Evolutionary conservation across 805 yeast genomes (phyloP).

Genomic region (Zygosaccharomyces lentus): DNA sequence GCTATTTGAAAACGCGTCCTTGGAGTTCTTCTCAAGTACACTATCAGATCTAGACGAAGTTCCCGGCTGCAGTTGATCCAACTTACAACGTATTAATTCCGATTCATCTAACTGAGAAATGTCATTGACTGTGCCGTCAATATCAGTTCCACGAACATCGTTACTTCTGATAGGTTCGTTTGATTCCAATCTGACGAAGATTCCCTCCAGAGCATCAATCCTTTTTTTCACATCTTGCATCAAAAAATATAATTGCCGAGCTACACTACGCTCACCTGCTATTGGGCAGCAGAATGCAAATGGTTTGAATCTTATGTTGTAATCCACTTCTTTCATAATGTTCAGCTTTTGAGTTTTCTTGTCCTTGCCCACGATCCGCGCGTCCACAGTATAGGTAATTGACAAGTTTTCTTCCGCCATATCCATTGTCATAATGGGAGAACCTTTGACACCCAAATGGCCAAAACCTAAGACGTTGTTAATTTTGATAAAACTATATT

Average conservation of each 20-base stretch:
- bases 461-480: conserved; percentile 45
- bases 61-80: conserved; percentile 30
- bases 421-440: conserved; percentile 52
- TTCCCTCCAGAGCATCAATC: conserved; percentile 22
- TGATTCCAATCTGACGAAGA: conserved; percentile 23
- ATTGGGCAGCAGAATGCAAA: conserved; percentile 34
- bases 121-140: conserved; percentile 27
- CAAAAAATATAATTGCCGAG: conserved; percentile 25
- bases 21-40: conserved; percentile 2
- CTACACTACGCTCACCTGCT: conserved; percentile 19
- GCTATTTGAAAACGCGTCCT: background rate
- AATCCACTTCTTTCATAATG: conserved; percentile 36
- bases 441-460: conserved; percentile 46
- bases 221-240: conserved; percentile 27
- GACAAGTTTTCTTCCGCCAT: conserved; percentile 44
- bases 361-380: conserved; percentile 50
- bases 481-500: conserved; percentile 32
- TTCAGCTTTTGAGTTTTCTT: conserved; percentile 27
- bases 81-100: conserved; percentile 27
- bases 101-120: conserved; percentile 21
- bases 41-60: conserved; percentile 13
- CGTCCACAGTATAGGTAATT: conserved; percentile 52
- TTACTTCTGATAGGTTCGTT: conserved; percentile 23
- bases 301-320: conserved; percentile 39
- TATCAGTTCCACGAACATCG: conserved; percentile 29